phyloP scores from a whole-genome alignment of 2,329 filamentous ascomycete species.

The Purpureocillium takamizusanense region DNA sequence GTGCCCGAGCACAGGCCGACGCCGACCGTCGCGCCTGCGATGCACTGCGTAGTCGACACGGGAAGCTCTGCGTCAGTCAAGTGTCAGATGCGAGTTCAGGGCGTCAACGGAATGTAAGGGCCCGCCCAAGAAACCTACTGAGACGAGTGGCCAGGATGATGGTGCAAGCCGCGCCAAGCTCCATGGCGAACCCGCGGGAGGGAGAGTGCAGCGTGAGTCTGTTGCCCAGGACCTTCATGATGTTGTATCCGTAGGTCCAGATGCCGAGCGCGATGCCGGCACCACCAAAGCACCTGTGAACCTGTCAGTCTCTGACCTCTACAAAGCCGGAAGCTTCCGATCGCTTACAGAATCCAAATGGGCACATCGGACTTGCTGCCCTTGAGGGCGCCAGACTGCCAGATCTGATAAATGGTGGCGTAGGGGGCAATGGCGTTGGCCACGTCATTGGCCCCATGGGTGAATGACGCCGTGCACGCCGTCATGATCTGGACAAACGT shows the following conservation, averaged over 20 bases:
- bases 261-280: conserved; percentile 44
- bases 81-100: too few relatives aligned
- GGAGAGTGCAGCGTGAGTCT: conserved; percentile 55
- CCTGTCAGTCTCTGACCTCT: too few relatives aligned
- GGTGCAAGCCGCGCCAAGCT: conserved; percentile 52
- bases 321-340: too few relatives aligned
- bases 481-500: conserved; percentile 52
- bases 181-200: conserved; percentile 49
- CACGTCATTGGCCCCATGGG: conserved; percentile 60
- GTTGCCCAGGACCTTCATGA: conserved; percentile 55
- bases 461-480: conserved; percentile 53
- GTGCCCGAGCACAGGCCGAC: conserved; percentile 54
- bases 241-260: conserved; percentile 54
- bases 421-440: conserved; percentile 55
- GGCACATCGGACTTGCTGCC: conserved; percentile 39
- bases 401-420: conserved; percentile 54
- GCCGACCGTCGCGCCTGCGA: conserved; percentile 52
- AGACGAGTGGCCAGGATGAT: conserved; percentile 56
- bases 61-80: conserved; percentile 38
- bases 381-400: conserved; percentile 36
- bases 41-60: conserved; percentile 57
- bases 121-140: conserved; percentile 15
- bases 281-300: conserved; percentile 33
- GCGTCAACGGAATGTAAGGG: too few relatives aligned
- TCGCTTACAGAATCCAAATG: conserved; percentile 44